phyloP scores from a whole-genome alignment of 257 asterid genomes.

The Lycium barbarum region DNA sequence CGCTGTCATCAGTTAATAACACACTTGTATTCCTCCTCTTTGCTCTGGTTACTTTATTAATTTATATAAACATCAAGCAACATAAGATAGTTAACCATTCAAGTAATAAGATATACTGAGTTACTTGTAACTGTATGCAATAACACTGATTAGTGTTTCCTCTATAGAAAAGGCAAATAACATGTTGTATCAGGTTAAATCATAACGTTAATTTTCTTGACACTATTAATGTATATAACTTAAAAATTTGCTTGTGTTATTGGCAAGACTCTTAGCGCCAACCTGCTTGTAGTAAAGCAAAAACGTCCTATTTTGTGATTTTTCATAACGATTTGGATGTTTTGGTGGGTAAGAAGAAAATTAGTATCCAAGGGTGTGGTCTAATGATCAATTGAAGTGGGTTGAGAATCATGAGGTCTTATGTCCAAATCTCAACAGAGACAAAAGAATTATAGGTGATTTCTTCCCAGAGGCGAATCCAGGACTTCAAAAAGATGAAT shows the following conservation, averaged over 20 bases:
- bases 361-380: too few relatives aligned
- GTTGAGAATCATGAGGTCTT: too few relatives aligned
- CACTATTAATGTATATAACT: neutral
- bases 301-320: neutral
- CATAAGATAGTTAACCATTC: neutral
- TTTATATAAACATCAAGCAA: neutral
- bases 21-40: neutral
- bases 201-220: neutral
- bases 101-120: neutral
- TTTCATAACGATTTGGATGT: neutral
- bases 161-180: neutral
- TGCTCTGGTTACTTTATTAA: neutral
- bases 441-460: too few relatives aligned
- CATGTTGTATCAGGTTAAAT: neutral
- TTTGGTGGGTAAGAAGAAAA: neutral
- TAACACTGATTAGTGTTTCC: neutral
- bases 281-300: neutral
- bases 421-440: too few relatives aligned
- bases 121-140: neutral
- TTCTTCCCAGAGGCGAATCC: too few relatives aligned
- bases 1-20: conserved; percentile 4
- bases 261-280: neutral
- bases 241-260: neutral
- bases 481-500: too few relatives aligned
- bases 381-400: too few relatives aligned